Evolutionary conservation across 192 early-diverging fungal genomes (phyloP).

Genomic region (Backusella tuberculispora): DNA sequence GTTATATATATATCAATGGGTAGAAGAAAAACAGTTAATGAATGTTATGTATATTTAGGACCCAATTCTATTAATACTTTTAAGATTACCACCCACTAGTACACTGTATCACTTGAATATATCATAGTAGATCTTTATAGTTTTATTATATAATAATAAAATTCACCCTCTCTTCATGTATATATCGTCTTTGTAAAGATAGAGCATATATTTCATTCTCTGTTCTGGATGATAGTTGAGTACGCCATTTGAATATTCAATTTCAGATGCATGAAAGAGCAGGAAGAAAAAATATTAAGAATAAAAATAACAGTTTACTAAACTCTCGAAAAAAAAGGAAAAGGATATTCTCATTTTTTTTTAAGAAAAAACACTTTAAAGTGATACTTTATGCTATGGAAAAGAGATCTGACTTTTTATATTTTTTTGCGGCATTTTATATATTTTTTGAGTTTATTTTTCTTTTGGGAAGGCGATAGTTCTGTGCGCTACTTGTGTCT

Average conservation of each 20-base stretch:
- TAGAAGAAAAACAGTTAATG: too few relatives aligned
- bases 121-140: too few relatives aligned
- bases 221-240: neutral
- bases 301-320: neutral
- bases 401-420: neutral
- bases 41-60: too few relatives aligned
- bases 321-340: neutral
- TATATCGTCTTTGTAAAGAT: neutral
- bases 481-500: constrained; percentile 1
- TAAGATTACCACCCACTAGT: too few relatives aligned
- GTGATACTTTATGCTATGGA: too few relatives aligned
- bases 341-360: neutral
- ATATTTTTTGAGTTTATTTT: neutral
- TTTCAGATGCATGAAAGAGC: neutral
- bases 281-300: too few relatives aligned
- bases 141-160: neutral
- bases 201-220: too few relatives aligned
- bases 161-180: neutral
- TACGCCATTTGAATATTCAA: constrained; percentile 3
- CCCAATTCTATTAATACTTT: too few relatives aligned
- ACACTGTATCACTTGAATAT: neutral
- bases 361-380: too few relatives aligned
- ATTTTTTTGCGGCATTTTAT: neutral
- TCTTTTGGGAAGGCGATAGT: constrained; percentile 3
- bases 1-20: too few relatives aligned